Evolutionary conservation across 305 asterid species (phyloP).

Genomic region (Rubia tinctorum): DNA sequence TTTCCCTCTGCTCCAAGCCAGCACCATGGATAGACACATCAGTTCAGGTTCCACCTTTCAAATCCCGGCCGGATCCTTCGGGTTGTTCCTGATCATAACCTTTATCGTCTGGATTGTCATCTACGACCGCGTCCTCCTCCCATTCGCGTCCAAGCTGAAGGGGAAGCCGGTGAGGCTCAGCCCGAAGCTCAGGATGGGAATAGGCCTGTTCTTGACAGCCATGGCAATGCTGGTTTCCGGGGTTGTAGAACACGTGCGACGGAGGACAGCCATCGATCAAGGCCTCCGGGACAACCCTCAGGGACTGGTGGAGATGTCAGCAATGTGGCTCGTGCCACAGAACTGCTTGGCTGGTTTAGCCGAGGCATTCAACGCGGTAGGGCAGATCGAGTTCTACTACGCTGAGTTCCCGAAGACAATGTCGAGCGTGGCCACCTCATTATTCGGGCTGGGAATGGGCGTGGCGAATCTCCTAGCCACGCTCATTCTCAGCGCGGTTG

Average conservation of each 20-base stretch:
- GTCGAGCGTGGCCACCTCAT: slow-evolving; percentile 55
- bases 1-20: slow-evolving; percentile 71
- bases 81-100: slow-evolving; percentile 39
- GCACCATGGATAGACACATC: slow-evolving; percentile 59
- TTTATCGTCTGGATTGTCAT: slow-evolving; percentile 44
- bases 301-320: slow-evolving; percentile 51
- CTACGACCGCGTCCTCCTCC: slow-evolving; percentile 52
- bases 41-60: slow-evolving; percentile 39
- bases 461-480: slow-evolving; percentile 48
- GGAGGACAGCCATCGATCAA: slow-evolving; percentile 37
- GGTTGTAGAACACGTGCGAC: slow-evolving; percentile 43
- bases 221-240: slow-evolving; percentile 47
- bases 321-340: slow-evolving; percentile 65
- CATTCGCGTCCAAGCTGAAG: slow-evolving; percentile 42
- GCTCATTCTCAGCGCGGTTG: slow-evolving; percentile 35
- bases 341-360: slow-evolving; percentile 44
- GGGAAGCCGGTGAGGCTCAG: slow-evolving; percentile 43
- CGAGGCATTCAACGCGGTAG: slow-evolving; percentile 58
- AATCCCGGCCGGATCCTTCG: slow-evolving; percentile 58
- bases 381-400: slow-evolving; percentile 57
- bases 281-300: slow-evolving; percentile 39
- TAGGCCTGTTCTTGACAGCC: slow-evolving; percentile 45
- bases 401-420: slow-evolving; percentile 63
- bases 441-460: slow-evolving; percentile 49
- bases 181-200: slow-evolving; percentile 57